A percentile compares a stretch with the other conserved stretches of the same genome.
phyloP scores from a whole-genome alignment of 2,329 filamentous ascomycete species.

The Westerdykella aurantiaca region DNA sequence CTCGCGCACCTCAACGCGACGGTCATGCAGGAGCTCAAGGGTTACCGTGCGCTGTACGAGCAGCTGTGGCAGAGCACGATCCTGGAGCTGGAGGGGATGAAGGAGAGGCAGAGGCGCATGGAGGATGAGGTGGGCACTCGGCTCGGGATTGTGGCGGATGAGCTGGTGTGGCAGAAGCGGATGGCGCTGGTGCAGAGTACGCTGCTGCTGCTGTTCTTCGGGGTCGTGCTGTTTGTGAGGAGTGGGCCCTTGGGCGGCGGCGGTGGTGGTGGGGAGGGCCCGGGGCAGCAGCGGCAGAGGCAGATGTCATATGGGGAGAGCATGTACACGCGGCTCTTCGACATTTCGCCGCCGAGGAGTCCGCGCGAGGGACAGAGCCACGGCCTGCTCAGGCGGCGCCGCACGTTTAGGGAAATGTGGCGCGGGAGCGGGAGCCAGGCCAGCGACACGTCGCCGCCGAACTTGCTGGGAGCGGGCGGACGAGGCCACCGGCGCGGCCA shows the following conservation, averaged over 20 bases:
- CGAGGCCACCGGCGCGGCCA: too few relatives aligned
- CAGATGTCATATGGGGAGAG: conserved; percentile 8
- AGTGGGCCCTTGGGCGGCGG: conserved; percentile 22
- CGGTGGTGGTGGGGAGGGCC: too few relatives aligned
- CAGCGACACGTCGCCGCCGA: conserved; percentile 17
- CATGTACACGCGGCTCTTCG: conserved; percentile 33
- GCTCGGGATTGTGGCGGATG: conserved; percentile 85
- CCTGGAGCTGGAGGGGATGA: conserved; percentile 81
- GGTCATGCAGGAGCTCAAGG: conserved; percentile 64
- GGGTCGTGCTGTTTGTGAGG: conserved; percentile 71
- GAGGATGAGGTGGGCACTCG: conserved; percentile 74
- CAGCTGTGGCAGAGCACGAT: conserved; percentile 96
- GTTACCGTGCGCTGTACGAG: conserved; percentile 72
- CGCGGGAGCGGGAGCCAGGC: conserved; percentile 11
- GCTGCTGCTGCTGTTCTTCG: conserved; percentile 77
- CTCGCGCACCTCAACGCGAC: conserved; percentile 81
- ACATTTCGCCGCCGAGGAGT: conserved; percentile 31
- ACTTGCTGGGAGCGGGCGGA: neutral
- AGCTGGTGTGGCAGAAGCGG: conserved; percentile 75
- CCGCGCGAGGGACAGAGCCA: conserved; percentile 20
- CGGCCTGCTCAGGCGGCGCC: conserved; percentile 21
- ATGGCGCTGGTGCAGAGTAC: conserved; percentile 91
- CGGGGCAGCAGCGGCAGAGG: neutral
- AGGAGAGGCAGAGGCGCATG: conserved; percentile 76
- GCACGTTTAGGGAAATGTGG: conserved; percentile 30